These are phyloP conservation scores for Calonectria pteridis DNA, from an alignment of 2,329 filamentous ascomycete species.

Conservation along the genomic window DNA sequence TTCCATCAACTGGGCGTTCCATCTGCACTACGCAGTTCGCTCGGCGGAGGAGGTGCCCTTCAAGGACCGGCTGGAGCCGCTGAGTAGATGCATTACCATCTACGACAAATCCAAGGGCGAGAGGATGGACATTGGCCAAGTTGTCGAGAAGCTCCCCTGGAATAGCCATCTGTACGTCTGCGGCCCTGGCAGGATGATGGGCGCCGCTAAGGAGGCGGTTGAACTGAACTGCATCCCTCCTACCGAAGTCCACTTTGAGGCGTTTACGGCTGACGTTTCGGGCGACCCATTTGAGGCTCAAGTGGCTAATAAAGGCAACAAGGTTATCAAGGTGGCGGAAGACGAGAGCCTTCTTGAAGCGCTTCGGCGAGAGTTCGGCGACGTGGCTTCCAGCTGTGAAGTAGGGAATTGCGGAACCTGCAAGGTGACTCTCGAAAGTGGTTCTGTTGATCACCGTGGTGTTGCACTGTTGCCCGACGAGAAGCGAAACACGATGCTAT, in stretches of 20 bases:
- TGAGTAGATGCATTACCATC: slow-evolving; percentile 58
- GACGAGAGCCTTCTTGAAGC: slow-evolving; percentile 65
- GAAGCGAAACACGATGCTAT: slow-evolving; percentile 58
- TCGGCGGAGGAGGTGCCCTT: slow-evolving; percentile 67
- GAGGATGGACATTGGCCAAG: slow-evolving; percentile 65
- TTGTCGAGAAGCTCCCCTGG: slow-evolving; percentile 62
- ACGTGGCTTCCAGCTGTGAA: slow-evolving; percentile 63
- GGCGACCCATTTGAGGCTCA: slow-evolving; percentile 72
- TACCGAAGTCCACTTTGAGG: slow-evolving; percentile 71
- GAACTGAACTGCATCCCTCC: slow-evolving; percentile 57
- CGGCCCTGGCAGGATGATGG: slow-evolving; percentile 69
- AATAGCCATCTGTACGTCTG: slow-evolving; percentile 73
- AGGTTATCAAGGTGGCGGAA: slow-evolving; percentile 58
- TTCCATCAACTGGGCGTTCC: slow-evolving; percentile 61
- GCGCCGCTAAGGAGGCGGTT: slow-evolving; percentile 59
- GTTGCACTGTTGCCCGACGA: slow-evolving; percentile 61
- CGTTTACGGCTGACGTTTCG: slow-evolving; percentile 64
- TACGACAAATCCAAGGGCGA: slow-evolving; percentile 66
- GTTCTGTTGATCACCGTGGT: slow-evolving; percentile 63
- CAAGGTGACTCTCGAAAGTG: slow-evolving; percentile 56
- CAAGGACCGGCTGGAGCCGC: slow-evolving; percentile 56
- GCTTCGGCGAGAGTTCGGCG: slow-evolving; percentile 56
- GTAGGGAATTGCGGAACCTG: slow-evolving; percentile 69
- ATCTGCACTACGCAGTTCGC: slow-evolving; percentile 71
- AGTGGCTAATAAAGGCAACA: slow-evolving; percentile 56